Conservation (phyloP, 2,329 filamentous ascomycete species). For the Trichophyton rubrum region DNA sequence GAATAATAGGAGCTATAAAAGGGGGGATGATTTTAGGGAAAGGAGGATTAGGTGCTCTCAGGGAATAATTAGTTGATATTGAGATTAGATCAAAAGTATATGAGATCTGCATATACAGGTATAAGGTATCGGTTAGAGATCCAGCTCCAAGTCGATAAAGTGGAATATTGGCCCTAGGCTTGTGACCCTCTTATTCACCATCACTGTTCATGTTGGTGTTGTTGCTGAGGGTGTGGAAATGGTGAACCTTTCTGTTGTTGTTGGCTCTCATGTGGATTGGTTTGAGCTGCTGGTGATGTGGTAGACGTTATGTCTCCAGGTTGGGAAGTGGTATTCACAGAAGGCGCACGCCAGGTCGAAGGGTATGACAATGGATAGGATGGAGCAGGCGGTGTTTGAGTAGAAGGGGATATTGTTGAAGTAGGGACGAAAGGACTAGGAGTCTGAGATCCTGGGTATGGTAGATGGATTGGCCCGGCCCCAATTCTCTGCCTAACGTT, state of each 20-base stretch:
- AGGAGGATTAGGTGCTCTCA: background rate
- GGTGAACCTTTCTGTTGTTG: background rate
- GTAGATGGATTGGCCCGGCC: conserved; percentile 4
- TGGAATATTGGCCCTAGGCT: background rate
- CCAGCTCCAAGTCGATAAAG: background rate
- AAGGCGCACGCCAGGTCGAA: background rate
- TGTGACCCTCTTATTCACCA: background rate
- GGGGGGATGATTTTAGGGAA: background rate
- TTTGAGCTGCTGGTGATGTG: background rate
- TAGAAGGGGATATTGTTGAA: background rate
- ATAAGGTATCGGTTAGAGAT: background rate
- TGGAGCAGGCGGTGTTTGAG: background rate
- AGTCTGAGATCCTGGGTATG: background rate
- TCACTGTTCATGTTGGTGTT: background rate
- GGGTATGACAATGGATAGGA: background rate
- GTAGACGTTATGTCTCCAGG: background rate
- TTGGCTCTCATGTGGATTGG: background rate
- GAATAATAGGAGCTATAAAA: background rate
- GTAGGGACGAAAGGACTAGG: background rate
- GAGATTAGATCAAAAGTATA: background rate
- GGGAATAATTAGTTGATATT: background rate
- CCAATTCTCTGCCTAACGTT: conserved; percentile 11
- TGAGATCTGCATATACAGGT: background rate
- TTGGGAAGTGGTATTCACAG: background rate
- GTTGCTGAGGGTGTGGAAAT: background rate